Evolutionary conservation across 352 stramenopile genomes (phyloP).

Genomic region (Elongisporangium undulatum): DNA sequence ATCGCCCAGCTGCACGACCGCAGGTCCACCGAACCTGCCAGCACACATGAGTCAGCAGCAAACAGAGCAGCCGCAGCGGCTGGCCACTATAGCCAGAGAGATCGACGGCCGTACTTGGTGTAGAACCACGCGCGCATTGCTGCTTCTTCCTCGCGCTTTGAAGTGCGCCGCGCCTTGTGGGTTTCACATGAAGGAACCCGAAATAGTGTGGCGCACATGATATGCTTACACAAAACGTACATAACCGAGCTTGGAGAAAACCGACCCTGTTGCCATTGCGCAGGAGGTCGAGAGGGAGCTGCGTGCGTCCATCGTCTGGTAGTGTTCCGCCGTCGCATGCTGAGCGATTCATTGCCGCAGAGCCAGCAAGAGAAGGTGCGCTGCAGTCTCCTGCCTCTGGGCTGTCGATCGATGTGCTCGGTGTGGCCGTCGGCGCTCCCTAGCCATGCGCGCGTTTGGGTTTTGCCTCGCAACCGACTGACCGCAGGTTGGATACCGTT

Average conservation of each 20-base stretch:
- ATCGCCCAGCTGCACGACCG: constrained; percentile 54
- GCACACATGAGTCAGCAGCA: background rate
- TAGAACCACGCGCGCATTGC: constrained; percentile 78
- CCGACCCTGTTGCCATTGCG: constrained; percentile 1
- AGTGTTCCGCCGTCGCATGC: background rate
- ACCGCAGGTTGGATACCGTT: background rate
- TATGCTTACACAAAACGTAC: background rate
- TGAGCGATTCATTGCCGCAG: background rate
- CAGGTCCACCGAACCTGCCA: constrained; percentile 49
- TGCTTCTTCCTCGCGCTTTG: constrained; percentile 1
- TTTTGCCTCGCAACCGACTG: background rate
- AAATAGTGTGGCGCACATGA: background rate
- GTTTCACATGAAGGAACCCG: background rate
- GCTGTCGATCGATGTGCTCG: background rate
- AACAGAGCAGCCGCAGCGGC: background rate
- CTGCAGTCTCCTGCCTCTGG: background rate
- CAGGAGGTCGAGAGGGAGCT: constrained; percentile 1
- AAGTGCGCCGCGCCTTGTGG: background rate
- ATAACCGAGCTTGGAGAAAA: background rate
- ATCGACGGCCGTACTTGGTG: constrained; percentile 38
- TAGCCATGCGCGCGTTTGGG: background rate
- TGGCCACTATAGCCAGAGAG: background rate
- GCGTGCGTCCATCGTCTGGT: background rate
- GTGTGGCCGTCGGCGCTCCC: background rate
- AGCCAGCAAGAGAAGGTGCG: background rate